Base-by-base conservation (phyloP, 257 asterid genomes). In the Lithospermum erythrorhizon region DNA sequence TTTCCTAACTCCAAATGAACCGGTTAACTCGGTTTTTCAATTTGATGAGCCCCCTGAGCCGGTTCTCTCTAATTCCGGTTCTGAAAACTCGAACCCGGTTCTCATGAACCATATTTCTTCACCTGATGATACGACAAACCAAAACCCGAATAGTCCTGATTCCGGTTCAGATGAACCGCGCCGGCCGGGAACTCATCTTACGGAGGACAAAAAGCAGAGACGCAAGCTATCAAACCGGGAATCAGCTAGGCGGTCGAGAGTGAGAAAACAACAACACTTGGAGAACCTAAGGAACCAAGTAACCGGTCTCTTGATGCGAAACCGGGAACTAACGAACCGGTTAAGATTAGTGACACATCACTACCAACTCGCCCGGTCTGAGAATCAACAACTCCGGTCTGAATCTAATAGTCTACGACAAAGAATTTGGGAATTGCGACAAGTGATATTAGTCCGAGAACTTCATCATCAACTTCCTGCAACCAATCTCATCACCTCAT, bases 201-300 rank as follows among this genome's bases (percentile, higher is more conserved):
- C 60, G 14, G 96, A 85, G 60, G 95, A 90, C 53, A 73, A 86
- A 23, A 87, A 87, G 83, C 81, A 71, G 9, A 71, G 83, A 64
- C 89, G 97, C 2, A 90, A 79, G 96, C 30, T 81, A 66, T 87
- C 96, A 66, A 90, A 90, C 96, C 88, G 97, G 60, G 95, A 87
- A 64, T 90, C 97, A 19, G 97, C 97, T 0, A 72, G 89, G 65
- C 77, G 96, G 75, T 90, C 97, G 35, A 84, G 97, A 23, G 70
- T 76, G 94, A 67, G 97, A 58, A 87, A 90, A 75, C 93, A 83
- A 74, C 80, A 69, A 61, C 95, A 87, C 63, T 17, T 83, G 87
- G 96, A 83, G 82, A 80, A 87, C 72, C 21, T 87, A 71, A 73
- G 96, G 94, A 80, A 60, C 83, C 87, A 81, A 72, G 80, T 71